Conservation (phyloP, 495 filamentous ascomycete genomes). For the Xylaria castorea region DNA sequence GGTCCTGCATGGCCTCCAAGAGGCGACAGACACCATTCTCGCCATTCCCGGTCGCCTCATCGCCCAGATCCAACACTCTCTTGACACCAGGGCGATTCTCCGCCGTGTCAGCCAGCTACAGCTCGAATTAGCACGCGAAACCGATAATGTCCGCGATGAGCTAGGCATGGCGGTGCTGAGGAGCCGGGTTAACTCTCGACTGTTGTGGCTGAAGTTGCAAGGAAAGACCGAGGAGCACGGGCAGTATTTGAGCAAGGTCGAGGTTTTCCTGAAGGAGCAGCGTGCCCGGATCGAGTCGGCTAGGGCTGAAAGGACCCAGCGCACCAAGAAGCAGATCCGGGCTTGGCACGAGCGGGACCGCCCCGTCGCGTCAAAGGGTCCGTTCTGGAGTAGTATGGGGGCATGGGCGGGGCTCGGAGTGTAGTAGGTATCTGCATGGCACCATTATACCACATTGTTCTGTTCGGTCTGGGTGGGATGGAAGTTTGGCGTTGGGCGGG, state of each 20-base stretch:
- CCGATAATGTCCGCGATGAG: slow-evolving; percentile 40
- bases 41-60: slow-evolving; percentile 30
- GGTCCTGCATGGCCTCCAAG: slow-evolving; percentile 34
- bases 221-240: slow-evolving; percentile 50
- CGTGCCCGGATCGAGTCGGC: slow-evolving; percentile 32
- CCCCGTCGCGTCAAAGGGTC: slow-evolving; percentile 29
- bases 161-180: slow-evolving; percentile 45
- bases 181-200: slow-evolving; percentile 52
- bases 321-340: slow-evolving; percentile 34
- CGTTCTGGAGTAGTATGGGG: slow-evolving; percentile 34
- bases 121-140: slow-evolving; percentile 34
- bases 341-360: slow-evolving; percentile 34
- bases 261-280: slow-evolving; percentile 43
- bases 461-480: slow-evolving; percentile 31
- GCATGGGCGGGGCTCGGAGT: slow-evolving; percentile 23
- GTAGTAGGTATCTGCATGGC: slow-evolving; percentile 19
- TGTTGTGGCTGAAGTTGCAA: slow-evolving; percentile 55
- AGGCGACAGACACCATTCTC: slow-evolving; percentile 36
- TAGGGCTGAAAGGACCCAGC: slow-evolving; percentile 33
- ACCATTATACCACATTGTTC: slow-evolving; percentile 34
- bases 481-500: slow-evolving; percentile 36
- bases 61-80: slow-evolving; percentile 34
- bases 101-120: slow-evolving; percentile 32
- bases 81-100: slow-evolving; percentile 33
- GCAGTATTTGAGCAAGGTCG: slow-evolving; percentile 50